Evolutionary conservation across 768 basidiomycete genomes (phyloP).

Genomic region (Mycena galopus): DNA sequence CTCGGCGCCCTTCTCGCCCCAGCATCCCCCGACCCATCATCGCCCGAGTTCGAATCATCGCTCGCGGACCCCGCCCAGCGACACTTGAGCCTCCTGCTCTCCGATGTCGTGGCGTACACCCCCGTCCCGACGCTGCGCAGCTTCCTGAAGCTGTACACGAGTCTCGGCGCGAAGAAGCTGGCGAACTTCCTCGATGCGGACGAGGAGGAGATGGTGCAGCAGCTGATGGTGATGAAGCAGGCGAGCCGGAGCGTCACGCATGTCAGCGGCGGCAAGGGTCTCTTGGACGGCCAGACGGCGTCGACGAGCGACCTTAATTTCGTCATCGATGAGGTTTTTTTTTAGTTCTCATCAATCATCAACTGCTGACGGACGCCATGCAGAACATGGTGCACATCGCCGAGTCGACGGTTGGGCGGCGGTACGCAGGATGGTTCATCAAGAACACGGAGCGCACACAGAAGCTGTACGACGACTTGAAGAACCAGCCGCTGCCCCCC

Average conservation of each 20-base stretch:
- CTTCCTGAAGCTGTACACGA: slow-evolving; percentile 96
- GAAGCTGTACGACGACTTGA: slow-evolving; percentile 86
- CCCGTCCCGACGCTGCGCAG: slow-evolving; percentile 89
- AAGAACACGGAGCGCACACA: slow-evolving; percentile 94
- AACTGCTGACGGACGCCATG: background rate
- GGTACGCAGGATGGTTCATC: slow-evolving; percentile 98
- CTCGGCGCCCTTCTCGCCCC: slow-evolving; percentile 65
- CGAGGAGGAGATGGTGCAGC: slow-evolving; percentile 95
- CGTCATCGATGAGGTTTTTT: slow-evolving; percentile 86
- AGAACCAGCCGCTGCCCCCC: slow-evolving; percentile 60
- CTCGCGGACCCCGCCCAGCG: slow-evolving; percentile 83
- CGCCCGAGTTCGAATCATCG: slow-evolving; percentile 46
- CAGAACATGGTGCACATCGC: slow-evolving; percentile 98
- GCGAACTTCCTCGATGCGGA: slow-evolving; percentile 92
- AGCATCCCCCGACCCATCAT: slow-evolving; percentile 51
- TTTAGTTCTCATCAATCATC: slow-evolving; percentile 6
- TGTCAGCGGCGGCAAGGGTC: slow-evolving; percentile 67
- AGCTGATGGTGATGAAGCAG: slow-evolving; percentile 97
- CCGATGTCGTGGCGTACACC: slow-evolving; percentile 81
- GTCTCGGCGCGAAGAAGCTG: slow-evolving; percentile 91
- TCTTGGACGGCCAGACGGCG: slow-evolving; percentile 89
- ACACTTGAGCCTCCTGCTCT: slow-evolving; percentile 87
- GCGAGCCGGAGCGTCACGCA: slow-evolving; percentile 83
- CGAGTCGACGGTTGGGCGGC: slow-evolving; percentile 92
- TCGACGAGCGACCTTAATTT: slow-evolving; percentile 96